These are phyloP conservation scores for Boletus mariae DNA, from an alignment of 1,284 basidiomycete genomes.

Conservation along the genomic window DNA sequence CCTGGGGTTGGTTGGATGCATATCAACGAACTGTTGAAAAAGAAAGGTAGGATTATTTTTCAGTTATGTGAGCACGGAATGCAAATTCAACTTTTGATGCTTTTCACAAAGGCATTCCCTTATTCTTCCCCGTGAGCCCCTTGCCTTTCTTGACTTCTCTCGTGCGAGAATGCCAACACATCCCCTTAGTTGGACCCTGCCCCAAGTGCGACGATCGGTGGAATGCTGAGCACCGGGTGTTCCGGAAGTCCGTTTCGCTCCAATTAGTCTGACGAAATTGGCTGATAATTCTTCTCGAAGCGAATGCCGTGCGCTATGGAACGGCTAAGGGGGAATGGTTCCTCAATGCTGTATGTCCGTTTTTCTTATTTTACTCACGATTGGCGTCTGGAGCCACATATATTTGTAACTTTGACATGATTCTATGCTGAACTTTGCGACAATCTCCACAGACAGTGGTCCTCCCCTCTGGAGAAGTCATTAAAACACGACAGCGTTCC, in stretches of 20 bases:
- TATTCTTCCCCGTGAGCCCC: constrained; percentile 84
- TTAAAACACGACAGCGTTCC: constrained; percentile 85
- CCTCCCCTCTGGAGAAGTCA: constrained; percentile 86
- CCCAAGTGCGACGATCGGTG: constrained; percentile 82
- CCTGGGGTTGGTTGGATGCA: constrained; percentile 86
- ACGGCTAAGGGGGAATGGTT: constrained; percentile 86
- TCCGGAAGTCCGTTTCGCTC: constrained; percentile 57
- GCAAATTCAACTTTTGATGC: neutral
- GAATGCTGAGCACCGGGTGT: constrained; percentile 86
- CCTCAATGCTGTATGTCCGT: constrained; percentile 59
- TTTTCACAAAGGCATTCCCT: constrained; percentile 48
- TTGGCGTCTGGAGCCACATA: neutral
- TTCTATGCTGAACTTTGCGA: no score
- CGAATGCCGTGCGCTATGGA: constrained; percentile 87
- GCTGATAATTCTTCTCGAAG: constrained; percentile 34
- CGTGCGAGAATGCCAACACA: neutral
- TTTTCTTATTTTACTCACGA: neutral
- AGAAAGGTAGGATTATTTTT: constrained; percentile 44
- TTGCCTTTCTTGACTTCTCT: neutral
- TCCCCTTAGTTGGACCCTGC: constrained; percentile 68
- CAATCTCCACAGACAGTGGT: constrained; percentile 70
- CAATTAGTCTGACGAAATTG: neutral
- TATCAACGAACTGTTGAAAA: constrained; percentile 71
- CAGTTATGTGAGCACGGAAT: neutral
- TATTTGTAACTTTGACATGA: no score